Conservation (phyloP, 139 green algal species). For the Edaphochlamys debaryana region DNA sequence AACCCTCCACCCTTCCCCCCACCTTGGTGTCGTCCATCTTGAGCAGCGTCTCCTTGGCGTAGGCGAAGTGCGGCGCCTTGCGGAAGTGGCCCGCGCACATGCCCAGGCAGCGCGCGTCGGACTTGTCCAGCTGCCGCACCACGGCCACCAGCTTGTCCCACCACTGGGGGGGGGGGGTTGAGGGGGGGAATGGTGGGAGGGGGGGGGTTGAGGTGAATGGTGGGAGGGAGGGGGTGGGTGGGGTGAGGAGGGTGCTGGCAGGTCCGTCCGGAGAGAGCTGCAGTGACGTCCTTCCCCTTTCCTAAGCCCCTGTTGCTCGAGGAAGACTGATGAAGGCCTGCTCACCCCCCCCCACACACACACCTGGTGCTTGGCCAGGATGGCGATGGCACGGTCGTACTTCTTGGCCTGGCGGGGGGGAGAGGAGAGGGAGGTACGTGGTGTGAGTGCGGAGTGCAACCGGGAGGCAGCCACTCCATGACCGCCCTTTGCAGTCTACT, state of each 20-base stretch:
- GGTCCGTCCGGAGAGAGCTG: too few species aligned
- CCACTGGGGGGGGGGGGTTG: too few species aligned
- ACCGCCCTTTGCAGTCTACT: too few species aligned
- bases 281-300: too few species aligned
- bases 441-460: too few species aligned
- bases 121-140: conserved; percentile 60
- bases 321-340: too few species aligned
- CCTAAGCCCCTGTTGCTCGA: too few species aligned
- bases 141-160: conserved; percentile 78
- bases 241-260: too few species aligned
- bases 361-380: conserved; percentile 74
- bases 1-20: background rate
- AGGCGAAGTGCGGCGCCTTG: conserved; percentile 56
- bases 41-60: conserved; percentile 77
- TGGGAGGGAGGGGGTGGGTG: too few species aligned
- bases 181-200: too few species aligned
- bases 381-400: conserved; percentile 74
- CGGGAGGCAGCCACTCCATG: background rate
- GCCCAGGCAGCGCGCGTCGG: conserved; percentile 51
- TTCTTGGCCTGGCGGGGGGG: conserved; percentile 60
- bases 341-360: too few species aligned
- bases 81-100: conserved; percentile 60
- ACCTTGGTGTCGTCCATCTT: conserved; percentile 71
- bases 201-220: too few species aligned
- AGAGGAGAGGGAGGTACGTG: background rate